Conservation (phyloP, 768 basidiomycete species). For the Tricholomella constricta region DNA sequence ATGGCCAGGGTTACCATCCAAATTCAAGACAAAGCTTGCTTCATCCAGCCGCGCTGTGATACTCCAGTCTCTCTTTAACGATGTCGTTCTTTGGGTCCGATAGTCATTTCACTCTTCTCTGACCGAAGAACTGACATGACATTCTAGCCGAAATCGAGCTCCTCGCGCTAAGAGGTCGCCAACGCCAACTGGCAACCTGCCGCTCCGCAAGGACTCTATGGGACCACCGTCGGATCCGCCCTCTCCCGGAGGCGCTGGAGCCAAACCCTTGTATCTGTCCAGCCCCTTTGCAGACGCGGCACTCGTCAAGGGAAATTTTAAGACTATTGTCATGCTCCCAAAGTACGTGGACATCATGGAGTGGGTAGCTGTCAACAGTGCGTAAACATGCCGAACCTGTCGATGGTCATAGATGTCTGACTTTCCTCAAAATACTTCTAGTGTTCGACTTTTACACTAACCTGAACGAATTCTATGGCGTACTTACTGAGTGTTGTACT, state of each 20-base stretch:
- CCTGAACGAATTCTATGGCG: conserved; percentile 95
- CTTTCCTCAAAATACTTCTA: conserved; percentile 27
- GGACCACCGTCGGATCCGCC: conserved; percentile 40
- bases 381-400: conserved; percentile 28
- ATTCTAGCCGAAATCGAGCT: conserved; percentile 32
- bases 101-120: neutral
- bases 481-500: conserved; percentile 91
- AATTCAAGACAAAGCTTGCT: neutral
- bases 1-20: conserved; percentile 7
- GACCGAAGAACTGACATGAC: conserved; percentile 12
- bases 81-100: conserved; percentile 41
- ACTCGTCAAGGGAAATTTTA: conserved; percentile 97
- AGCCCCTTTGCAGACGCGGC: conserved; percentile 95
- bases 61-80: conserved; percentile 9
- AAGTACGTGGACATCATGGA: conserved; percentile 96
- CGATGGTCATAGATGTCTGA: neutral
- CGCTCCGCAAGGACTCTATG: conserved; percentile 30
- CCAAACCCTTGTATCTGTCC: conserved; percentile 84
- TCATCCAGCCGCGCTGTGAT: conserved; percentile 1
- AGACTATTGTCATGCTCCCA: conserved; percentile 95
- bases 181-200: conserved; percentile 31
- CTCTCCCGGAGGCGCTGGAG: conserved; percentile 35
- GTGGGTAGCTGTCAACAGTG: conserved; percentile 95
- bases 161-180: conserved; percentile 39
- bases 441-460: conserved; percentile 98